phyloP scores from a whole-genome alignment of 139 green algal species.

The Trebouxia sp. region DNA sequence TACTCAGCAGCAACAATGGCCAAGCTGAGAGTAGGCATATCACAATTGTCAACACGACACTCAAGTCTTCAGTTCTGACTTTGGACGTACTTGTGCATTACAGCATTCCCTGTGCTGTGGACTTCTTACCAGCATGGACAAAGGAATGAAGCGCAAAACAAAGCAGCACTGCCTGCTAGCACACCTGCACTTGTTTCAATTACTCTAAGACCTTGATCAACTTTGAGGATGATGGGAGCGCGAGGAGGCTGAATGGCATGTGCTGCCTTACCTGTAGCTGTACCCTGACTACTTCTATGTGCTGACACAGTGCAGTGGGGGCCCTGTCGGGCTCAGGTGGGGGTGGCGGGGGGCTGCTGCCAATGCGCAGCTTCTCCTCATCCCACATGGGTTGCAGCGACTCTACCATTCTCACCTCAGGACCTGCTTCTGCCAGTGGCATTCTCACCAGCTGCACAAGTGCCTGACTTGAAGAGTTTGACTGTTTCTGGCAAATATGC shows the following conservation, averaged over 20 bases:
- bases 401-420: constrained; percentile 71
- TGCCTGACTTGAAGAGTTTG: no score
- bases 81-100: no score
- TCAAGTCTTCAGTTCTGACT: no score
- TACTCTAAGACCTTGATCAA: not conserved
- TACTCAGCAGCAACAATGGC: not conserved
- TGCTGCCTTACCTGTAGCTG: constrained; percentile 49
- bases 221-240: no score
- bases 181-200: not conserved
- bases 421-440: constrained; percentile 58
- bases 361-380: constrained; percentile 67
- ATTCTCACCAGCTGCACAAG: constrained; percentile 56
- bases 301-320: constrained; percentile 54
- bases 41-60: no score
- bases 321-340: constrained; percentile 57
- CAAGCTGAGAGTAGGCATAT: not conserved
- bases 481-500: no score
- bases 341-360: constrained; percentile 44
- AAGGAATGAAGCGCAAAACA: no score
- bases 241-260: not conserved
- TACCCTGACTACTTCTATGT: constrained; percentile 55
- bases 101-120: no score
- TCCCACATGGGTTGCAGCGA: constrained; percentile 89
- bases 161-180: not conserved
- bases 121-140: no score